These are phyloP conservation scores for Nitzschia putrida DNA, from an alignment of 108 stramenopile species.

Conservation along the genomic window DNA sequence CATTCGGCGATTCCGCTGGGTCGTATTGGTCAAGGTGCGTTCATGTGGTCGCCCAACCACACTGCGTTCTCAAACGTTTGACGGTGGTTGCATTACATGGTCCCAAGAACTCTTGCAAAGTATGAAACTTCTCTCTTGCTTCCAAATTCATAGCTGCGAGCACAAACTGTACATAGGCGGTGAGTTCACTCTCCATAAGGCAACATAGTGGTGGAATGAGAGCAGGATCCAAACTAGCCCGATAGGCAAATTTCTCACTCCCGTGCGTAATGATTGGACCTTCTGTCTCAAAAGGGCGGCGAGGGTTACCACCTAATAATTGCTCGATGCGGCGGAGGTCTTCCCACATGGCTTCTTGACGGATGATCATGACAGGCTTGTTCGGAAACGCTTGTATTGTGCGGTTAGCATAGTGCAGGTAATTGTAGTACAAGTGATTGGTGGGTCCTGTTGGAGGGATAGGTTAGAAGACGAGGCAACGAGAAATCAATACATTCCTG, in stretches of 20 bases:
- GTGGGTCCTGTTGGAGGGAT: constrained; percentile 3
- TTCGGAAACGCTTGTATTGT: constrained; percentile 15
- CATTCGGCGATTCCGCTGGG: no score
- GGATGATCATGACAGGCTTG: constrained; percentile 9
- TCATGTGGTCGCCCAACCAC: constrained; percentile 1
- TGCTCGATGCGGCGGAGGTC: constrained; percentile 20
- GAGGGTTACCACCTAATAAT: constrained; percentile 11
- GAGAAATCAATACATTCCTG: neutral
- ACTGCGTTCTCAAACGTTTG: neutral
- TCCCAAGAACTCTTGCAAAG: neutral
- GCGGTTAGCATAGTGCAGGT: constrained; percentile 17
- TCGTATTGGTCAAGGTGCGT: no score
- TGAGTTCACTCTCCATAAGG: constrained; percentile 9
- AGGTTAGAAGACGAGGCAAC: neutral
- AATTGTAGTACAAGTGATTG: constrained; percentile 33
- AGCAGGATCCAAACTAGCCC: constrained; percentile 13
- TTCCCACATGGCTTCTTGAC: constrained; percentile 27
- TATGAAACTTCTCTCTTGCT: constrained; percentile 1
- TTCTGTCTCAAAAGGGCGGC: constrained; percentile 15
- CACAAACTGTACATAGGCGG: constrained; percentile 13
- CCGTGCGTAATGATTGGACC: constrained; percentile 30
- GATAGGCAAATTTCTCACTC: constrained; percentile 28
- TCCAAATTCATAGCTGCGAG: constrained; percentile 17
- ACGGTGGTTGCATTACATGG: constrained; percentile 4
- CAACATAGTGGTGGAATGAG: constrained; percentile 21